Percentiles rank a stretch among this genome's conserved stretches.
These are phyloP conservation scores for Pichia gijzeniarum DNA, from an alignment of 805 yeast species.

Conservation along the genomic window DNA sequence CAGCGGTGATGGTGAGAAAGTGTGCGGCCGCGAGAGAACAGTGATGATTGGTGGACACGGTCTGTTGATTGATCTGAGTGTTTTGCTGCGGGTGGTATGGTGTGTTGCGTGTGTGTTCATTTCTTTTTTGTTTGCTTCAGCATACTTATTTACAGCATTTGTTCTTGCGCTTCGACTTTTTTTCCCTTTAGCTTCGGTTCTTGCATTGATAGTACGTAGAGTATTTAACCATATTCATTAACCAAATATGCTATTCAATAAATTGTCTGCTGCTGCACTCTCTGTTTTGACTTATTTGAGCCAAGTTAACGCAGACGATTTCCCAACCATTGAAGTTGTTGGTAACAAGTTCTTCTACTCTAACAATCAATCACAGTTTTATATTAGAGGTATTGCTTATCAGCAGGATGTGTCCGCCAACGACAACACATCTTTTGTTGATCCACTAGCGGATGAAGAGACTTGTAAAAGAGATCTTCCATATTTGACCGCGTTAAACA, in stretches of 20 bases:
- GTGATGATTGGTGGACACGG: no score
- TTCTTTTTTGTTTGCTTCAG: no score
- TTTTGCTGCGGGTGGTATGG: no score
- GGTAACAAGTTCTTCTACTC: slow-evolving; percentile 76
- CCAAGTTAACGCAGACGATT: slow-evolving; percentile 33
- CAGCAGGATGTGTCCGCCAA: slow-evolving; percentile 58
- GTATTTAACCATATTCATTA: not conserved
- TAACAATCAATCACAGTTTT: slow-evolving; percentile 74
- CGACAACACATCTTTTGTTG: slow-evolving; percentile 44
- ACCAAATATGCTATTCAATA: slow-evolving; percentile 30
- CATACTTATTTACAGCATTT: no score
- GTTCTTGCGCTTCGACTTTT: not conserved
- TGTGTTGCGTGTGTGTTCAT: not conserved
- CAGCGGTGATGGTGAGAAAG: no score
- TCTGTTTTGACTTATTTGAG: slow-evolving; percentile 18
- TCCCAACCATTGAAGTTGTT: slow-evolving; percentile 63
- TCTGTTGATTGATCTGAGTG: no score
- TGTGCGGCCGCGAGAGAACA: no score
- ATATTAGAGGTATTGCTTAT: slow-evolving; percentile 73
- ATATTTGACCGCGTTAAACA: slow-evolving; percentile 53
- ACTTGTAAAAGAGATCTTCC: slow-evolving; percentile 72
- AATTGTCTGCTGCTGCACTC: slow-evolving; percentile 27
- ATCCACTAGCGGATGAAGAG: slow-evolving; percentile 60
- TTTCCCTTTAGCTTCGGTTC: no score
- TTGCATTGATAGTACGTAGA: not conserved